Conservation (phyloP, 345 rosid species). For the Linum usitatissimum region DNA sequence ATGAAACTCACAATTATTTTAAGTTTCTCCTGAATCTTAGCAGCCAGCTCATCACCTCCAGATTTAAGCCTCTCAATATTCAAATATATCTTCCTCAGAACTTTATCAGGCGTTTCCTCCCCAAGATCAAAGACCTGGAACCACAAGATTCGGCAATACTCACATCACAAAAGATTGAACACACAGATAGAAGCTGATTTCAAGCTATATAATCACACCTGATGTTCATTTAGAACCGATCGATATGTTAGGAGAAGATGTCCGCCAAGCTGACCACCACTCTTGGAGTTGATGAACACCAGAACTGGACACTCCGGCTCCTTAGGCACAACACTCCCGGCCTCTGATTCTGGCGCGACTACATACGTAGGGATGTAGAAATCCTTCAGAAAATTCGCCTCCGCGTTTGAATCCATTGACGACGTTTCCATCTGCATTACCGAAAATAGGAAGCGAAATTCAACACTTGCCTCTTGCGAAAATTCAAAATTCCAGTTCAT, state of each 20-base stretch:
- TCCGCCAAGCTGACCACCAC: constrained; percentile 86
- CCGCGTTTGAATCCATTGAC: constrained; percentile 15
- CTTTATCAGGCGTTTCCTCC: constrained; percentile 55
- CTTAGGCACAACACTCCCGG: constrained; percentile 5
- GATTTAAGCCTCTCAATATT: constrained; percentile 52
- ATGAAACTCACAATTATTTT: constrained; percentile 57
- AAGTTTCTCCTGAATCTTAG: constrained; percentile 36
- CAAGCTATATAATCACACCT: constrained; percentile 28
- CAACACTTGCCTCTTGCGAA: not conserved
- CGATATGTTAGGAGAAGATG: constrained; percentile 55
- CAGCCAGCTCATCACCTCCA: constrained; percentile 36
- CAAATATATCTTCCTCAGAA: constrained; percentile 42
- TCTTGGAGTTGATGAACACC: constrained; percentile 77
- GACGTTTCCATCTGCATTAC: not conserved
- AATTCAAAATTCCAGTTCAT: not conserved
- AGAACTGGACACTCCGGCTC: constrained; percentile 48
- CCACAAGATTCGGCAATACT: not conserved
- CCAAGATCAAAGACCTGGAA: constrained; percentile 64
- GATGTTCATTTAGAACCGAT: constrained; percentile 43
- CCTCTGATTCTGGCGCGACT: constrained; percentile 32
- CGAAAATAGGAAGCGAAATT: not conserved
- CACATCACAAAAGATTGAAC: not conserved
- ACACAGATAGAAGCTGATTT: not conserved
- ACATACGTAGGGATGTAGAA: constrained; percentile 52
- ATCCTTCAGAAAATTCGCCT: constrained; percentile 19